These are phyloP conservation scores for Russula dissimulans DNA, from an alignment of 768 basidiomycete genomes.

Conservation along the genomic window DNA sequence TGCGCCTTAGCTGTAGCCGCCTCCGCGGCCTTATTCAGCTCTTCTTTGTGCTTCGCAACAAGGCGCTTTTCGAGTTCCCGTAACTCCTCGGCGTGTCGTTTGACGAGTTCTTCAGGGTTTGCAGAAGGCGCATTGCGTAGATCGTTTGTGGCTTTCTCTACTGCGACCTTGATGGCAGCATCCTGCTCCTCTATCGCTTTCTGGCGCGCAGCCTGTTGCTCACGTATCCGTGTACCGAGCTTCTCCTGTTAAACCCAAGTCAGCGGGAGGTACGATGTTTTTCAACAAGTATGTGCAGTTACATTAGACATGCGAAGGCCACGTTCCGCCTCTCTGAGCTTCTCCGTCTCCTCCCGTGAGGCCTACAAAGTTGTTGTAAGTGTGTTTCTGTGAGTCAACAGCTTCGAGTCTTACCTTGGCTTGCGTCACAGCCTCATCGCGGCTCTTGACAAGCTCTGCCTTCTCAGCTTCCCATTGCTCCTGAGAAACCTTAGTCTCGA, in stretches of 20 bases:
- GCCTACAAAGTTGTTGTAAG: constrained; percentile 8
- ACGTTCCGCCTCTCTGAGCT: constrained; percentile 21
- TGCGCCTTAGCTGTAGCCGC: constrained; percentile 30
- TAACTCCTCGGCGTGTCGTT: constrained; percentile 54
- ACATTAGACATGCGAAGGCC: constrained; percentile 22
- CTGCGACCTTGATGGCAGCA: constrained; percentile 44
- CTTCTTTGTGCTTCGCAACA: constrained; percentile 42
- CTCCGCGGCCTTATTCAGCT: constrained; percentile 39
- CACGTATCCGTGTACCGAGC: constrained; percentile 32
- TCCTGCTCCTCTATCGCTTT: constrained; percentile 43
- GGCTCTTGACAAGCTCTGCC: constrained; percentile 43
- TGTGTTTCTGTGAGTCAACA: background rate
- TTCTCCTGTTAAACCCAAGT: constrained; percentile 40
- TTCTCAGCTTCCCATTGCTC: constrained; percentile 52
- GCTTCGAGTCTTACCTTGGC: constrained; percentile 39
- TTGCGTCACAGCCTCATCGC: constrained; percentile 50
- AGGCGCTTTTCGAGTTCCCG: constrained; percentile 45
- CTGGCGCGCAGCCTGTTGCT: constrained; percentile 42
- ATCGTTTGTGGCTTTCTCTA: constrained; percentile 47
- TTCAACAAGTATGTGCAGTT: background rate
- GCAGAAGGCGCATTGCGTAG: constrained; percentile 24
- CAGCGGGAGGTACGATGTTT: background rate
- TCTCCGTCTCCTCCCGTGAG: constrained; percentile 21
- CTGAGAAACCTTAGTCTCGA: constrained; percentile 24
- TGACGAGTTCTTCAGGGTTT: constrained; percentile 32